Conservation (phyloP, 768 basidiomycete genomes). For the Leucogyrophana mollusca region DNA sequence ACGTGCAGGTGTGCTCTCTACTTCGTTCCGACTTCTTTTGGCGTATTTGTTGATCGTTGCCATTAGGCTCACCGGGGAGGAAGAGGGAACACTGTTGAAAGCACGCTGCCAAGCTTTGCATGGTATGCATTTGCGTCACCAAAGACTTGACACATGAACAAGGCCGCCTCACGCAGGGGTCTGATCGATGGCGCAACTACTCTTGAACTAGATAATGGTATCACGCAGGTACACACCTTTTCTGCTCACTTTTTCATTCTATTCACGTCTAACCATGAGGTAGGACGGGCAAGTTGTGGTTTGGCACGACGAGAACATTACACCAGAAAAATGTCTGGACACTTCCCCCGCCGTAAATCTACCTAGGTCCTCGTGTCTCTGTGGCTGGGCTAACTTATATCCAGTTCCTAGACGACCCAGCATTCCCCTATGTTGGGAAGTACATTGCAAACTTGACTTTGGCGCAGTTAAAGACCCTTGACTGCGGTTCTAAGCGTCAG, state of each 20-base stretch:
- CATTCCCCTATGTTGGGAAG: constrained; percentile 77
- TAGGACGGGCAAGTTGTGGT: constrained; percentile 78
- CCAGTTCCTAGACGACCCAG: constrained; percentile 56
- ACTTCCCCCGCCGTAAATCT: constrained; percentile 58
- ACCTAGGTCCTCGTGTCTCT: not conserved
- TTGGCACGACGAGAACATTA: constrained; percentile 77
- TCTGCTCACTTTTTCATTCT: not conserved
- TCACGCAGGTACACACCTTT: constrained; percentile 52
- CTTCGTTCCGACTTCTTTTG: not conserved
- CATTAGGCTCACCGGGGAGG: constrained; percentile 72
- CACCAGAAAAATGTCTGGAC: constrained; percentile 63
- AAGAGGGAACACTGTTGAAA: constrained; percentile 74
- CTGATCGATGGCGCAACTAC: constrained; percentile 75
- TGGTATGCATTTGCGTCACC: constrained; percentile 44
- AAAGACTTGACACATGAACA: constrained; percentile 1
- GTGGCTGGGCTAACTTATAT: constrained; percentile 3
- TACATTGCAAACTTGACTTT: constrained; percentile 74
- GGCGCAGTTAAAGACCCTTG: constrained; percentile 75
- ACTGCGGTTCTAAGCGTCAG: constrained; percentile 73
- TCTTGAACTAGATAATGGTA: constrained; percentile 76
- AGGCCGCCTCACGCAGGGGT: constrained; percentile 44
- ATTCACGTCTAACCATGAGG: constrained; percentile 10
- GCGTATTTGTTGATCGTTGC: constrained; percentile 9
- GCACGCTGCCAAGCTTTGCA: constrained; percentile 71
- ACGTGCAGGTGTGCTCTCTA: constrained; percentile 45